phyloP scores from a whole-genome alignment of 2,329 filamentous ascomycete genomes.

The Sporothrix protearum region DNA sequence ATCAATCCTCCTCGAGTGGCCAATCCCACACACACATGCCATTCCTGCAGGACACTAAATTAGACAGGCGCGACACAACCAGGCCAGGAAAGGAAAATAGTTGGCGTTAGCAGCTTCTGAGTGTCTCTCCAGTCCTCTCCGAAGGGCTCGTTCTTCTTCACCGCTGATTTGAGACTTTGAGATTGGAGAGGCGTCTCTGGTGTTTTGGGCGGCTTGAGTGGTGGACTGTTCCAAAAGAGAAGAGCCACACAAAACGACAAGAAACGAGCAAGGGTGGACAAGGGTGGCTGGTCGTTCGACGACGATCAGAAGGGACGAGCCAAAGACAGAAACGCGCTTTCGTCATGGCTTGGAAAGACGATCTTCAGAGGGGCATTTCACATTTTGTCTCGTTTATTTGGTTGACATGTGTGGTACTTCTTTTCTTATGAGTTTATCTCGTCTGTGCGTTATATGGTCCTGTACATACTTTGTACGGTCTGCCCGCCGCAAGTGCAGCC shows the following conservation, averaged over 20 bases:
- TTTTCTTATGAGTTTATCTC: neutral
- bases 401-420: neutral
- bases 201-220: neutral
- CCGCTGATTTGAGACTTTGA: constrained; percentile 11
- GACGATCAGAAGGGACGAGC: neutral
- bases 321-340: neutral
- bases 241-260: neutral
- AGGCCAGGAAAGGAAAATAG: constrained; percentile 14
- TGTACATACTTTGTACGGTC: neutral
- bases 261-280: neutral
- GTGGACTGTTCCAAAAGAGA: constrained; percentile 10
- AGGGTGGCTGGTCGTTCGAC: neutral
- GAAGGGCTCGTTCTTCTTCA: neutral
- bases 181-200: neutral
- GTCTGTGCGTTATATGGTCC: neutral
- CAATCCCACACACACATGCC: constrained; percentile 15
- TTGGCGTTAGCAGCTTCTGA: constrained; percentile 10
- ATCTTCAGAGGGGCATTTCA: neutral
- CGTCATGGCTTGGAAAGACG: constrained; percentile 13
- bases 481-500: neutral
- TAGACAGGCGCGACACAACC: neutral
- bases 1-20: neutral
- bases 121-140: neutral
- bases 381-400: neutral
- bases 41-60: constrained; percentile 11